Conservation (phyloP, 495 filamentous ascomycete genomes). For the Aspergillus olivimuriae region DNA sequence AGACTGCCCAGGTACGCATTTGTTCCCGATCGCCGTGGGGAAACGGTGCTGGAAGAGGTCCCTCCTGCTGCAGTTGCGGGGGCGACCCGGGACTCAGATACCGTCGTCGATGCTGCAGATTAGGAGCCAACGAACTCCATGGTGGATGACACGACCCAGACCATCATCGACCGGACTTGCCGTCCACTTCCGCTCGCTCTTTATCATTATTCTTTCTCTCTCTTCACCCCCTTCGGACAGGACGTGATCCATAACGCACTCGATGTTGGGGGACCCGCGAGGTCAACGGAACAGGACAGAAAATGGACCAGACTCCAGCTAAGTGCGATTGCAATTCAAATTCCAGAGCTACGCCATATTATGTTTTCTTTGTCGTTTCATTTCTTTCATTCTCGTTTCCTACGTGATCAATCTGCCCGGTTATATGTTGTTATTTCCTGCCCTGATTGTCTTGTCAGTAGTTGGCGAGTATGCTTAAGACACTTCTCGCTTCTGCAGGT, state of each 20-base stretch:
- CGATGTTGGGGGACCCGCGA: constrained; percentile 2
- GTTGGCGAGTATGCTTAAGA: constrained; percentile 19
- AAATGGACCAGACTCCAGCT: constrained; percentile 27
- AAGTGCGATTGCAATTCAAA: constrained; percentile 38
- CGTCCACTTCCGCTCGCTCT: background rate
- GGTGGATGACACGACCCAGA: constrained; percentile 1
- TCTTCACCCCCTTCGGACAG: constrained; percentile 1
- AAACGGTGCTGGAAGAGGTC: constrained; percentile 32
- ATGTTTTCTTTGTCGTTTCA: constrained; percentile 14
- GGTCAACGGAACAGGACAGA: constrained; percentile 4
- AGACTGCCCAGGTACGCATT: constrained; percentile 70
- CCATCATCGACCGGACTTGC: too few relatives aligned
- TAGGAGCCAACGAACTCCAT: constrained; percentile 10
- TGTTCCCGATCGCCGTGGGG: constrained; percentile 40
- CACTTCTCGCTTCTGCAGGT: background rate
- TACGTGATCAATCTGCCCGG: constrained; percentile 13
- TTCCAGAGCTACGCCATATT: constrained; percentile 26
- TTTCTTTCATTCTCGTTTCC: constrained; percentile 13
- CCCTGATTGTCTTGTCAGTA: constrained; percentile 32
- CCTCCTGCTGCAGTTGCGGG: constrained; percentile 32
- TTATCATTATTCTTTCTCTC: background rate
- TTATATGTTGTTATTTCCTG: constrained; percentile 18
- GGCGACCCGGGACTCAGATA: constrained; percentile 28
- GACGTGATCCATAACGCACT: background rate
- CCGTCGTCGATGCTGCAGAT: constrained; percentile 30